Evolutionary conservation across 2,329 filamentous ascomycete species (phyloP).

Genomic region (Paraphoma sp.): DNA sequence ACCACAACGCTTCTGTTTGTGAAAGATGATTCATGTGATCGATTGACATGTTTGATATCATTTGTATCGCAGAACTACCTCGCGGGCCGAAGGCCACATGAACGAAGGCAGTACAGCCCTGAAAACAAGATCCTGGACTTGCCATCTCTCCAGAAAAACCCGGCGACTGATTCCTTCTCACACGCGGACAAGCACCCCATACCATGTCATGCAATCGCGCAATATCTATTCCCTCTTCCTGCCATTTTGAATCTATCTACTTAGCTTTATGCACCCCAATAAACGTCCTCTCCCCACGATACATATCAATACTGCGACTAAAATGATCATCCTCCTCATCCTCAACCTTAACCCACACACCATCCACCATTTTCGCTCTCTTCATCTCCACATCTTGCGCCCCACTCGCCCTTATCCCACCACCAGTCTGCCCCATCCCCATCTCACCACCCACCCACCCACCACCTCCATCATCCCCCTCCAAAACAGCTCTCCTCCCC

Average conservation of each 20-base stretch:
- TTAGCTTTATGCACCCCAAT: constrained; percentile 38
- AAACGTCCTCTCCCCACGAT: constrained; percentile 41
- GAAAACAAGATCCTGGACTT: too few relatives aligned
- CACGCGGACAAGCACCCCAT: too few relatives aligned
- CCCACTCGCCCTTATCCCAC: constrained; percentile 77
- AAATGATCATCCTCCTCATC: constrained; percentile 45
- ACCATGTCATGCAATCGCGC: too few relatives aligned
- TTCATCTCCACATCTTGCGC: constrained; percentile 57
- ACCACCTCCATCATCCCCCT: constrained; percentile 39
- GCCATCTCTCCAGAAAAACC: too few relatives aligned
- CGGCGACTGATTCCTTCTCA: too few relatives aligned
- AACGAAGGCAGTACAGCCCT: too few relatives aligned
- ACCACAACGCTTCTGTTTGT: too few relatives aligned
- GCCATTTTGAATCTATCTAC: background rate
- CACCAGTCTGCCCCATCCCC: constrained; percentile 73
- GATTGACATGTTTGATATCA: too few relatives aligned
- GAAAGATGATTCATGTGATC: too few relatives aligned
- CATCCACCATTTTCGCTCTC: constrained; percentile 43
- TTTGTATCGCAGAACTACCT: too few relatives aligned
- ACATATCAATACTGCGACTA: constrained; percentile 40
- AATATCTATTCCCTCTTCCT: background rate
- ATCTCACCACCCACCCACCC: too few relatives aligned
- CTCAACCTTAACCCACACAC: constrained; percentile 49
- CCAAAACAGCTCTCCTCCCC: constrained; percentile 40
- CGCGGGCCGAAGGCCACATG: too few relatives aligned